phyloP scores from a whole-genome alignment of 495 filamentous ascomycete species.

The Gamarada debralockiae region DNA sequence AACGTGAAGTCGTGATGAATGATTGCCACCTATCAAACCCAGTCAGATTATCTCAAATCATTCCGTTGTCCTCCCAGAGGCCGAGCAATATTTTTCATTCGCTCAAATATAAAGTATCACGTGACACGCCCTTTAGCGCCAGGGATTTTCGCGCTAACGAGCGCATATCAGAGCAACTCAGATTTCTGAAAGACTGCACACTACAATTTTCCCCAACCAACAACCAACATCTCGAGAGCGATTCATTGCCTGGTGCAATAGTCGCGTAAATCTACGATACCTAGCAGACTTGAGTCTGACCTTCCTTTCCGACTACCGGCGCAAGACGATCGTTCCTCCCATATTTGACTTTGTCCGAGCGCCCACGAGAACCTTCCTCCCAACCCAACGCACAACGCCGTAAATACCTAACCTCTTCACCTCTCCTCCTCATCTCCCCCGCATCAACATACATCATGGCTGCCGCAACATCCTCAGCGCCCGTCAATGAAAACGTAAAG shows the following conservation, averaged over 20 bases:
- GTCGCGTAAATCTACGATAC: slow-evolving; percentile 2
- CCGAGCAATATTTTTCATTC: no score
- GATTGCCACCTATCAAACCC: no score
- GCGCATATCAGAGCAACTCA: neutral
- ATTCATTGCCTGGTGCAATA: slow-evolving; percentile 25
- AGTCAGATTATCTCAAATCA: no score
- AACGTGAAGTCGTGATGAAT: no score
- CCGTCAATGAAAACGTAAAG: slow-evolving; percentile 17
- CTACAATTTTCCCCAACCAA: neutral
- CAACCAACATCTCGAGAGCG: slow-evolving; percentile 3
- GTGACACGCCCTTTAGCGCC: neutral
- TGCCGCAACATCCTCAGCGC: slow-evolving; percentile 23
- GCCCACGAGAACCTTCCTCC: neutral
- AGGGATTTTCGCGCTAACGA: neutral
- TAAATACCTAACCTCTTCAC: neutral
- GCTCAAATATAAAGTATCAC: no score
- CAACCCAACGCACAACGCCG: neutral
- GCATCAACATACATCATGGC: slow-evolving; percentile 29
- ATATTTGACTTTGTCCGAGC: neutral
- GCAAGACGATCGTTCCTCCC: neutral
- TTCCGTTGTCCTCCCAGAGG: no score
- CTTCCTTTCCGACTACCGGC: neutral
- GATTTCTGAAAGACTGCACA: slow-evolving; percentile 3
- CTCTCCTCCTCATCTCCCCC: neutral
- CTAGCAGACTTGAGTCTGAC: neutral